A percentile compares a stretch with the other conserved stretches of the same genome.
These are phyloP conservation scores for Podila epigama DNA, from an alignment of 192 early-diverging fungal species.

Conservation along the genomic window DNA sequence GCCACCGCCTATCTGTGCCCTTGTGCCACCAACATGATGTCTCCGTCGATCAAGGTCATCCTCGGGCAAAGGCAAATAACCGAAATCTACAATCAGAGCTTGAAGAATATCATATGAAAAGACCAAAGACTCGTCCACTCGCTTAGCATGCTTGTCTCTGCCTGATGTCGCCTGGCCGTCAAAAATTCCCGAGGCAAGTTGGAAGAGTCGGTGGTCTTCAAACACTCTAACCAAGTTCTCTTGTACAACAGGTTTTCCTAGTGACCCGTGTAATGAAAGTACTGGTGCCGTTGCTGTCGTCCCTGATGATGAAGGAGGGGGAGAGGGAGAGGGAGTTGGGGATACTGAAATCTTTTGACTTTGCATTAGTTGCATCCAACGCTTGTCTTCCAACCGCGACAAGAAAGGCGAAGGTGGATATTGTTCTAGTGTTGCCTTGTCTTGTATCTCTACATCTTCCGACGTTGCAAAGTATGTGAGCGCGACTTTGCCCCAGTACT, in stretches of 20 bases:
- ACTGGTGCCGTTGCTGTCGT: background rate
- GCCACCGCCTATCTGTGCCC: slow-evolving; percentile 4
- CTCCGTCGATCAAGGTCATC: slow-evolving; percentile 27
- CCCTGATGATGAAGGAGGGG: background rate
- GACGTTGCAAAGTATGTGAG: slow-evolving; percentile 7
- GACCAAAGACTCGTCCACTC: slow-evolving; percentile 23
- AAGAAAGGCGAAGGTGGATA: slow-evolving; percentile 29
- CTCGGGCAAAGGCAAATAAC: slow-evolving; percentile 42
- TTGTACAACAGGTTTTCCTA: background rate
- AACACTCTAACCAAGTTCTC: slow-evolving; percentile 10
- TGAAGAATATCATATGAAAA: background rate
- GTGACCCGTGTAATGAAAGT: no score
- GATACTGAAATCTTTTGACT: slow-evolving; percentile 6
- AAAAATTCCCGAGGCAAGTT: slow-evolving; percentile 35
- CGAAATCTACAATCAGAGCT: slow-evolving; percentile 26
- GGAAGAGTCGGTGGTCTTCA: slow-evolving; percentile 43
- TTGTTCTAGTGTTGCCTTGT: background rate
- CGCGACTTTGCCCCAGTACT: slow-evolving; percentile 29
- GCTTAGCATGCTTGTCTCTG: background rate
- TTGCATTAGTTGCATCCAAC: slow-evolving; percentile 34
- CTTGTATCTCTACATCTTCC: background rate
- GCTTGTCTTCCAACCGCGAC: slow-evolving; percentile 2
- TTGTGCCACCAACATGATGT: slow-evolving; percentile 23
- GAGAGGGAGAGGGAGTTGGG: background rate
- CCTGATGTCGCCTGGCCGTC: slow-evolving; percentile 16